Evolutionary conservation across 2,329 filamentous ascomycete species (phyloP), one percentile per base, ranked within the genome.

Genomic region (Chaetomium sp.): DNA sequence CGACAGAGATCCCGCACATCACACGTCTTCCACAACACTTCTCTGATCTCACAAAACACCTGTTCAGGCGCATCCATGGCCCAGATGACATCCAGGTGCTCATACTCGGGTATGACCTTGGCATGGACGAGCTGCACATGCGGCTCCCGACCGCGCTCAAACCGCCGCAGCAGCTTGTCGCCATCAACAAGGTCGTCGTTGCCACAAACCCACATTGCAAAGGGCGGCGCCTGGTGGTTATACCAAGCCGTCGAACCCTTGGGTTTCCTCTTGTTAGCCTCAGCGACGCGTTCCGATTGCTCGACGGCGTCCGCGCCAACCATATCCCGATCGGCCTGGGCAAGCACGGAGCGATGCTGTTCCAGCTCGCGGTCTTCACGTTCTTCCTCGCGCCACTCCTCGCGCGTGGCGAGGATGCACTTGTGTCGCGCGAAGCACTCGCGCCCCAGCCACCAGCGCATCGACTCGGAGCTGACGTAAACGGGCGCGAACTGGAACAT

Each of bases 51-150:
- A 55, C 76, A 78, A 5, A 91, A 94, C 0, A 96, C 88, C 68
- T 92, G 82, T 48, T 92, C 85, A 12, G 91, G 82, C 0, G 85
- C 84, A 66, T 96, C 91, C 77, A 96, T 89, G 0, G 91, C 91
- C 92, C 92, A 96, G 40, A 97, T 84, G 1, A 96, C 89, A 71
- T 96, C 92, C 4, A 97, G 78, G 71, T 97, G 92, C 72, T 96
- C 92, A 68, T 96, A 95, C 47, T 87, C 89, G 2, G 89, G 84
- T 44, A 96, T 87, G 27, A 95, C 76, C 67, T 89, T 95, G 60
- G 81, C 80, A 71, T 96, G 88, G 4, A 96, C 88, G 5, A 96
- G 74, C 41, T 80, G 76, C 7, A 95, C 89, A 66, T 89, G 78
- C 1, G 92, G 92, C 70, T 97, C 92, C 33, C 88, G 78, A 0